Evolutionary conservation across 768 basidiomycete genomes (phyloP), one percentile per base, ranked within the genome.

Genomic region (Xanthoconium purpureum): DNA sequence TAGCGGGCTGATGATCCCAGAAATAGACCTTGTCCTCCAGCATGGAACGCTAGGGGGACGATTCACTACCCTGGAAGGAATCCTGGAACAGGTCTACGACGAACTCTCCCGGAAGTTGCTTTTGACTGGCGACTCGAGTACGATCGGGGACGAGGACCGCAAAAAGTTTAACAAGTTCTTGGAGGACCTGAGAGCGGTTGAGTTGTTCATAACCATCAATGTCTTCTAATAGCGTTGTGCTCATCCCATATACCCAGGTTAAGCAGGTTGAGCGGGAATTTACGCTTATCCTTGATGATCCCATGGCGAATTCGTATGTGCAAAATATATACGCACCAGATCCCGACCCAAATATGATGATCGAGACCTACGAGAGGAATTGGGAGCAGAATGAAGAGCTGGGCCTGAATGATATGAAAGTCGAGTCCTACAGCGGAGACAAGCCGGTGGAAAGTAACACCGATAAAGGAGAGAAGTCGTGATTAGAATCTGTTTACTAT

Each of bases 301-400:
- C 97, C 3, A 78, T 98, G 18, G 88, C 92, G 14, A 98, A 98
- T 71, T 95, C 93, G 3, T 95, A 98, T 67, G 76, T 99, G 44
- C 97, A 99, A 71, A 97, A 94, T 70, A 65, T 95, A n/a, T 98
- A 96, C 68, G 96, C 97, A 0, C 97, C 97, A 5, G 96, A 99
- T 67, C 86, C 91, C 0, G 96, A 98, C 67, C 96, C 96, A 2
- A 94, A 94, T 66, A 92, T 99, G 90, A 78, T 71, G 32, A 80
- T 90, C 50, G 91, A 89, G 68, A 68, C 72, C 54, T 99, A 98
- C 66, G 90, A 94, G 39, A 79, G 97, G 47, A 84, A 84, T 5
- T 90, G 82, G 76, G 83, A 92, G 43, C 94, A 99, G 77, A 94
- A 99, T 64, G 97, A 98, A 69, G 92, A 94, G 48, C 77, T 98